Percentiles rank a stretch among this genome's conserved stretches.
phyloP scores from a whole-genome alignment of 306 rosid genomes.

The Vicia sativa region DNA sequence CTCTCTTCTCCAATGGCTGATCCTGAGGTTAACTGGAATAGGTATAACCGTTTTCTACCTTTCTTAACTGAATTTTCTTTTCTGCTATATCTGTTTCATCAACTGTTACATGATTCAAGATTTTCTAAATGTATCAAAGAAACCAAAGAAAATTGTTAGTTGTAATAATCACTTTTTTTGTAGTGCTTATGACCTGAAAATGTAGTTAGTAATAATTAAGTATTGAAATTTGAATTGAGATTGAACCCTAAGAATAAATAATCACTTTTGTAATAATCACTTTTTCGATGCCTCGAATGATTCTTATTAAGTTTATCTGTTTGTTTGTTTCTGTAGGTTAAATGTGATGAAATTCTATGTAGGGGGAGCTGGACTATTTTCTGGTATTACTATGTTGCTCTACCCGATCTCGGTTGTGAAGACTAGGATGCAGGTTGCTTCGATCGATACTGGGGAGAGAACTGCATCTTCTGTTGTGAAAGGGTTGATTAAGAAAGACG shows the following conservation, averaged over 20 bases:
- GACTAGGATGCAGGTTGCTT: constrained; percentile 88
- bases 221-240: too few species aligned
- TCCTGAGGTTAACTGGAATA: constrained; percentile 89
- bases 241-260: too few species aligned
- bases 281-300: neutral
- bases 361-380: constrained; percentile 84
- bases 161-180: neutral
- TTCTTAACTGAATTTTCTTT: neutral
- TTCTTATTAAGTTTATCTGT: constrained; percentile 32
- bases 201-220: neutral
- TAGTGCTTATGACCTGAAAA: constrained; percentile 5
- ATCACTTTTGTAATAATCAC: too few species aligned
- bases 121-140: constrained; percentile 3
- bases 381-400: constrained; percentile 81
- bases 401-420: constrained; percentile 90
- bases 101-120: neutral
- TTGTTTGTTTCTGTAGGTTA: constrained; percentile 61
- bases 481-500: constrained; percentile 78
- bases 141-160: neutral
- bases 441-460: constrained; percentile 69
- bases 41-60: constrained; percentile 36
- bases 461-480: constrained; percentile 69
- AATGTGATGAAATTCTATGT: constrained; percentile 82
- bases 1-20: constrained; percentile 51
- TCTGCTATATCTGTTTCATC: neutral